Base-by-base conservation (phyloP, 1,139 yeast genomes). In the Saccharomyces hybrid region DNA sequence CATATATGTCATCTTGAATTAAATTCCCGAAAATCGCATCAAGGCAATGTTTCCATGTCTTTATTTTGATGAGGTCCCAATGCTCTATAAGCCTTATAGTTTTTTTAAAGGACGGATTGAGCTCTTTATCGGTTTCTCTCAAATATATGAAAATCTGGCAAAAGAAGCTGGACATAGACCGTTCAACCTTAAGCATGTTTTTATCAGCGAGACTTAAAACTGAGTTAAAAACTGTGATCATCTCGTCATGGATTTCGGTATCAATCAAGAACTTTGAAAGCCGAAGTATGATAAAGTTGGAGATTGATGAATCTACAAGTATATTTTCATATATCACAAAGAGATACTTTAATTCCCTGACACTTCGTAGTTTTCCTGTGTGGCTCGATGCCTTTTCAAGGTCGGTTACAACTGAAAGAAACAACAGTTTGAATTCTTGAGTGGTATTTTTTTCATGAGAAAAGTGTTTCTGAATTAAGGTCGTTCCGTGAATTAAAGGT, bases 341-440 rank as follows among this genome's bases (percentile, higher is more conserved):
- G 4, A 65, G 48, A 3, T 52, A 48, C 51, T 61, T 58, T 12
- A 63, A 21, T 14, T 57, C 58, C 27, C 65, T 55, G 3, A 62
- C 12, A n/a, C 49, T 50, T 21, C 50, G 51, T 2, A 56, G 24
- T n/a, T 53, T 53, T 42, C 60, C 61, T 12, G 55, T 49, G 1
- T 14, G 6, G 11, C 54, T 42, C 2, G 24, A 42, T 1, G 62
- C 48, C 1, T 47, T 21, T 26, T 60, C 60, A 12, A 66, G 52
- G 27, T 65, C 66, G 11, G 56, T 50, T 4, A 65, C 42, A 26
- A 60, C 53, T 60, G 64, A 64, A 7, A 56, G 38, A 2, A 62
- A 42, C 4, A 62, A 38, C 47, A 61, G 53, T 12, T 54, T 52
- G 8, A 62, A 42, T 21, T 64, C 61, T 2, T 54, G 53, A 4